phyloP scores from a whole-genome alignment of 1,284 basidiomycete species.

The Rhodotorula sp. region DNA sequence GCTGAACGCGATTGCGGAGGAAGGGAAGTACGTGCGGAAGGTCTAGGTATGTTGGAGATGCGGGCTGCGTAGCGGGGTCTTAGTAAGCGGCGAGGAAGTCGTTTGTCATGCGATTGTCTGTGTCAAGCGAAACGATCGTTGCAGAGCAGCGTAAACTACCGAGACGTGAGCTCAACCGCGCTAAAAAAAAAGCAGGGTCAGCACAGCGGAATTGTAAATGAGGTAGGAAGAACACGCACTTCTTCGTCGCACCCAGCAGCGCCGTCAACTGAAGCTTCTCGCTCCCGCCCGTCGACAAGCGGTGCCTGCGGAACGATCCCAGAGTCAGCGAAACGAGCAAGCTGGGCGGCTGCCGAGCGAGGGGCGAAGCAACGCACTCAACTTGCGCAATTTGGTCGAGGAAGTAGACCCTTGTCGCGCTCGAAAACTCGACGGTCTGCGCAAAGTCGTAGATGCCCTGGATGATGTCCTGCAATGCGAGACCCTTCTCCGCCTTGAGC shows the following conservation, averaged over 20 bases:
- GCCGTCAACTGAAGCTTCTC: constrained; percentile 95
- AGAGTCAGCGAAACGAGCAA: constrained; percentile 1
- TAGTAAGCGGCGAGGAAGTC: no score
- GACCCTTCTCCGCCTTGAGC: constrained; percentile 85
- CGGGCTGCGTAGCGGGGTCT: no score
- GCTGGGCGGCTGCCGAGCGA: not conserved
- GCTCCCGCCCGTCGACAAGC: constrained; percentile 84
- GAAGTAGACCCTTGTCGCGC: constrained; percentile 81
- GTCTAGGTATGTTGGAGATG: not conserved
- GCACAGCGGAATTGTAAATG: not conserved
- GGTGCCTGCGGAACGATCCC: constrained; percentile 61
- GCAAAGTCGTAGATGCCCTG: constrained; percentile 88
- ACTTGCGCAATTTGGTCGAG: constrained; percentile 85
- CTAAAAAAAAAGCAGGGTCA: not conserved
- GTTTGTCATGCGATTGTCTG: not conserved
- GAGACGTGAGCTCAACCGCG: constrained; percentile 20
- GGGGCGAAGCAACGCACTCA: constrained; percentile 62
- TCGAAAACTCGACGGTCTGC: constrained; percentile 78
- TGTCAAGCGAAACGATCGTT: not conserved
- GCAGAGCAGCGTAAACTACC: not conserved
- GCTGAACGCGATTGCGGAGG: not conserved
- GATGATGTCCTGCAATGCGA: constrained; percentile 94
- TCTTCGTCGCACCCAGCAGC: constrained; percentile 85
- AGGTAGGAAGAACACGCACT: constrained; percentile 4
- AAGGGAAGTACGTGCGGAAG: not conserved